These are phyloP conservation scores for Epithemia pelagica DNA, from an alignment of 108 stramenopile species.

Conservation along the genomic window DNA sequence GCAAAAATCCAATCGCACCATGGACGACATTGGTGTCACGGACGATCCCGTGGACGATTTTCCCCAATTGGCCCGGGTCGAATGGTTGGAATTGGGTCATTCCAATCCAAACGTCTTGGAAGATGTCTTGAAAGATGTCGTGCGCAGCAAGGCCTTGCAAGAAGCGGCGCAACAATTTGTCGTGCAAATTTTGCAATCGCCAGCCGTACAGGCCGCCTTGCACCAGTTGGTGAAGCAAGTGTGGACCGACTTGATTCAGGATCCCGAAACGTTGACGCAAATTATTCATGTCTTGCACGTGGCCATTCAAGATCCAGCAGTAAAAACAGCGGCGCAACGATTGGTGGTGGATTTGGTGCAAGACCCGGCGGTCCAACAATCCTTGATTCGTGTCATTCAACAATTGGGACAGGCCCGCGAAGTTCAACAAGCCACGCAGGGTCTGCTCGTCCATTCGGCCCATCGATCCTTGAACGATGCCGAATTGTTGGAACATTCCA, in stretches of 20 bases:
- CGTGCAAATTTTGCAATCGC: slow-evolving; percentile 44
- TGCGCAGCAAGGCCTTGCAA: slow-evolving; percentile 33
- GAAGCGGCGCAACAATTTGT: slow-evolving; percentile 34
- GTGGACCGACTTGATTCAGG: slow-evolving; percentile 66
- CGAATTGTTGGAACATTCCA: slow-evolving; percentile 81
- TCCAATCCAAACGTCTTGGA: slow-evolving; percentile 16
- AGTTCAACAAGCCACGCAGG: slow-evolving; percentile 52
- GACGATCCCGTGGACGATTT: slow-evolving; percentile 42
- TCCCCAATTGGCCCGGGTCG: slow-evolving; percentile 18
- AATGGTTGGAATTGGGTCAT: slow-evolving; percentile 8
- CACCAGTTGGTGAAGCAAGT: slow-evolving; percentile 50
- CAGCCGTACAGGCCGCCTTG: slow-evolving; percentile 58
- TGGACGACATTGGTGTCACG: slow-evolving; percentile 6
- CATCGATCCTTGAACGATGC: slow-evolving; percentile 81
- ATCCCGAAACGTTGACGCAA: slow-evolving; percentile 66
- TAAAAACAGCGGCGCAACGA: slow-evolving; percentile 50
- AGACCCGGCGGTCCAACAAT: slow-evolving; percentile 68
- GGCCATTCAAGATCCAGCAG: slow-evolving; percentile 62
- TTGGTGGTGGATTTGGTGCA: slow-evolving; percentile 56
- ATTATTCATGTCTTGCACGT: slow-evolving; percentile 54
- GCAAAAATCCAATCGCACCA: slow-evolving; percentile 1
- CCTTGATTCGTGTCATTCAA: slow-evolving; percentile 54
- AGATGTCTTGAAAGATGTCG: slow-evolving; percentile 29
- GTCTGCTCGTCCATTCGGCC: slow-evolving; percentile 59
- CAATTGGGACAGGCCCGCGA: slow-evolving; percentile 58